phyloP scores from a whole-genome alignment of 441 rosid genomes.

The Brassica hybrid region DNA sequence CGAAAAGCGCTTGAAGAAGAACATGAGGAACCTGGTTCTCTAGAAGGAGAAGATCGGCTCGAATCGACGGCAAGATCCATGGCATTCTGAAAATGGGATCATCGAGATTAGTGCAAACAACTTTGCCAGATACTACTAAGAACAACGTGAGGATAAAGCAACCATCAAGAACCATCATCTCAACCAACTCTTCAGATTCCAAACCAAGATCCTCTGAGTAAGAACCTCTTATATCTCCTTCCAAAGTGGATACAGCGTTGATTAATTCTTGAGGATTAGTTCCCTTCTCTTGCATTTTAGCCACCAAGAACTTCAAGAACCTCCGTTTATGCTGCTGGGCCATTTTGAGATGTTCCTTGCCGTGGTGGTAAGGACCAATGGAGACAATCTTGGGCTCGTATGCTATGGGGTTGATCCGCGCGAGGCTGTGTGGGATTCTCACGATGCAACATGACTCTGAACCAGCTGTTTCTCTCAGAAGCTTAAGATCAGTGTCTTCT shows the following conservation, averaged over 20 bases:
- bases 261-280: slow-evolving; percentile 46
- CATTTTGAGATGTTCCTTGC: slow-evolving; percentile 48
- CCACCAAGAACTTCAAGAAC: slow-evolving; percentile 53
- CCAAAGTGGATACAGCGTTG: slow-evolving; percentile 45
- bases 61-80: slow-evolving; percentile 60
- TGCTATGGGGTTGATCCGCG: slow-evolving; percentile 45
- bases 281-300: slow-evolving; percentile 36
- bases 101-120: slow-evolving; percentile 40
- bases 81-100: slow-evolving; percentile 61
- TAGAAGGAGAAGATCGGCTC: slow-evolving; percentile 58
- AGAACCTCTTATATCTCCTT: slow-evolving; percentile 50
- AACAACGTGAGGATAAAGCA: slow-evolving; percentile 63
- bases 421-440: slow-evolving; percentile 56
- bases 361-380: slow-evolving; percentile 68
- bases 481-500: slow-evolving; percentile 36
- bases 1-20: slow-evolving; percentile 55
- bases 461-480: slow-evolving; percentile 52
- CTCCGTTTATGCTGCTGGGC: slow-evolving; percentile 70
- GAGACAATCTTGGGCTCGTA: slow-evolving; percentile 64
- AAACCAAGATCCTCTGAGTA: slow-evolving; percentile 57
- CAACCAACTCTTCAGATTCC: slow-evolving; percentile 44
- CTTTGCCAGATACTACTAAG: slow-evolving; percentile 46
- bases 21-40: slow-evolving; percentile 69
- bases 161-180: slow-evolving; percentile 70
- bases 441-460: slow-evolving; percentile 59